phyloP scores from a whole-genome alignment of 2,329 filamentous ascomycete genomes.

The Alternaria dauci region DNA sequence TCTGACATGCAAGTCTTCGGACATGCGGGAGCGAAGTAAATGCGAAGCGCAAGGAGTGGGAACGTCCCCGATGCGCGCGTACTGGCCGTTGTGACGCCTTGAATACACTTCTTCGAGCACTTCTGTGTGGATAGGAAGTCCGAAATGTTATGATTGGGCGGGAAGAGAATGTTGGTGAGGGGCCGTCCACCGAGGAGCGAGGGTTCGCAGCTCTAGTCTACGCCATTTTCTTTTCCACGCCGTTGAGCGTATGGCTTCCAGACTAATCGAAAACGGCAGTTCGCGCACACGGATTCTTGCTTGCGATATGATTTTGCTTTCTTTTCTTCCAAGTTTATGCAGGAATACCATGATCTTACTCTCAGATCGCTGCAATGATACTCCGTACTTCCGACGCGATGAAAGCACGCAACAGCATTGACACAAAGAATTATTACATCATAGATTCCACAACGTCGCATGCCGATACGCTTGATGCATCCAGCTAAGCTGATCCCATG shows the following conservation, averaged over 20 bases:
- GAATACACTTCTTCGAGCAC: background rate
- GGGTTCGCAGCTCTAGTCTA: conserved; percentile 31
- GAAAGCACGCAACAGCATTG: background rate
- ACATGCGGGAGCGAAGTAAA: conserved; percentile 6
- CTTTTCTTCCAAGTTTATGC: conserved; percentile 15
- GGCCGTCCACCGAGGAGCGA: conserved; percentile 26
- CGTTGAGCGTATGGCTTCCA: conserved; percentile 21
- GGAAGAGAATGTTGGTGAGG: conserved; percentile 10
- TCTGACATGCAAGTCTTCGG: conserved; percentile 52
- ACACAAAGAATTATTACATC: background rate
- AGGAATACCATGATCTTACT: background rate
- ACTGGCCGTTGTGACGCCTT: conserved; percentile 24
- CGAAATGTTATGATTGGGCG: conserved; percentile 14
- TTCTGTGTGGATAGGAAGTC: conserved; percentile 3
- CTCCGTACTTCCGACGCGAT: conserved; percentile 1
- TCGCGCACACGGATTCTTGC: background rate
- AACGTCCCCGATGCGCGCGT: conserved; percentile 1
- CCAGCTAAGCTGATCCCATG: background rate
- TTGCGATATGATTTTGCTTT: background rate
- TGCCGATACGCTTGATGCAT: background rate
- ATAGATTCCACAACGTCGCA: background rate
- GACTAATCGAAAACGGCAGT: conserved; percentile 4
- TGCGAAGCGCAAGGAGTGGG: background rate
- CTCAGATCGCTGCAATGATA: conserved; percentile 3
- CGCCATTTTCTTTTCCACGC: conserved; percentile 11